A percentile compares a stretch with the other conserved stretches of the same genome.
Conservation (phyloP, 495 filamentous ascomycete genomes). For the Monascus purpureus region DNA sequence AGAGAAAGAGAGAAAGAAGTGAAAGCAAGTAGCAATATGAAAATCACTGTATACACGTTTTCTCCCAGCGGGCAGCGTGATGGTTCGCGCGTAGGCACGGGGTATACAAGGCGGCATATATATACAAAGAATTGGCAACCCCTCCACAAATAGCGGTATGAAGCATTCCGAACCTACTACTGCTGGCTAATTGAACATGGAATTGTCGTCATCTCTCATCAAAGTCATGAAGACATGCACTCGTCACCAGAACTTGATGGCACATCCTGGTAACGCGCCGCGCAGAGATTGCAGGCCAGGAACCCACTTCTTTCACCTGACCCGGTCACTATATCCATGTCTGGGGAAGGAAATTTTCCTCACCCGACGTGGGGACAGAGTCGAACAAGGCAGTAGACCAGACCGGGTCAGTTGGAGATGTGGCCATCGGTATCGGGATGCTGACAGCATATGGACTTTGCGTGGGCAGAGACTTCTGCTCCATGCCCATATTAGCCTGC, state of each 20-base stretch:
- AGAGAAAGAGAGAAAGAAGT: too few relatives aligned
- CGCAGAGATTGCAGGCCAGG: constrained; percentile 7
- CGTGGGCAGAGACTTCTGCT: constrained; percentile 20
- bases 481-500: constrained; percentile 29
- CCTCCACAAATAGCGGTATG: not conserved
- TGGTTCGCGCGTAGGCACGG: too few relatives aligned
- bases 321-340: constrained; percentile 23
- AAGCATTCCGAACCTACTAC: constrained; percentile 22
- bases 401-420: constrained; percentile 19
- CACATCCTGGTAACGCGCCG: constrained; percentile 34
- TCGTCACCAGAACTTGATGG: constrained; percentile 21
- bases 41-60: too few relatives aligned
- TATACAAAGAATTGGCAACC: not conserved
- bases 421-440: constrained; percentile 10
- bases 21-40: too few relatives aligned
- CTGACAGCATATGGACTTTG: constrained; percentile 19
- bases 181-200: constrained; percentile 29
- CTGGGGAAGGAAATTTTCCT: constrained; percentile 20
- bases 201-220: constrained; percentile 45
- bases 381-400: constrained; percentile 28
- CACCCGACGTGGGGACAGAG: constrained; percentile 16
- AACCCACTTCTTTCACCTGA: not conserved
- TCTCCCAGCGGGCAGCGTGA: too few relatives aligned
- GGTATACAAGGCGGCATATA: not conserved
- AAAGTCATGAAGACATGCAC: constrained; percentile 32